phyloP scores from a whole-genome alignment of 2,329 filamentous ascomycete genomes.

The Clarireedia sp. region DNA sequence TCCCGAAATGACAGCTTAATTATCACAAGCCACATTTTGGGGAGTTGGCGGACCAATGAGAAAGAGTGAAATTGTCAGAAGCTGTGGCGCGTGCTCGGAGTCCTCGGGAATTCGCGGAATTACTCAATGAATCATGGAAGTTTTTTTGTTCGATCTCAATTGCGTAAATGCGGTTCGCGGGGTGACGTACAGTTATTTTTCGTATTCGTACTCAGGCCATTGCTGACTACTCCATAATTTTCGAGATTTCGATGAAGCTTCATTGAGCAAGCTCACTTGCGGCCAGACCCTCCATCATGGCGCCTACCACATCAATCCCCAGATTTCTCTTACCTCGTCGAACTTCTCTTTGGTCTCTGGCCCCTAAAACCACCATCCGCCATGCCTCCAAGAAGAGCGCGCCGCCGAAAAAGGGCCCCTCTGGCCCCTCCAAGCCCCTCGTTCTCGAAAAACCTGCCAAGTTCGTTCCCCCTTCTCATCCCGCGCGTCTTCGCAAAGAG shows the following conservation, averaged over 20 bases:
- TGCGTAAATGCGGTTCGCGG: neutral
- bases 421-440: conserved; percentile 42
- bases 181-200: neutral
- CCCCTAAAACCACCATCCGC: conserved; percentile 26
- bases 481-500: conserved; percentile 53
- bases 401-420: conserved; percentile 12
- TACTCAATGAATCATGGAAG: neutral
- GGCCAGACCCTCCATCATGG: conserved; percentile 19
- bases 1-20: neutral
- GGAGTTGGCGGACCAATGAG: neutral
- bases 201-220: neutral
- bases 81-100: neutral
- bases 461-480: conserved; percentile 90
- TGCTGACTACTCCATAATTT: neutral
- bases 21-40: conserved; percentile 3
- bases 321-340: conserved; percentile 61
- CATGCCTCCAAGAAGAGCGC: conserved; percentile 30
- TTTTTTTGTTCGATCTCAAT: neutral
- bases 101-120: conserved; percentile 3
- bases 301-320: conserved; percentile 46
- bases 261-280: no score
- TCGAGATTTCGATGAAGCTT: neutral
- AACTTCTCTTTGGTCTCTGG: conserved; percentile 44
- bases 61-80: neutral
- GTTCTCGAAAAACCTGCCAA: conserved; percentile 79